Evolutionary conservation across 768 basidiomycete species (phyloP).

Genomic region (Tylopilus sp.): DNA sequence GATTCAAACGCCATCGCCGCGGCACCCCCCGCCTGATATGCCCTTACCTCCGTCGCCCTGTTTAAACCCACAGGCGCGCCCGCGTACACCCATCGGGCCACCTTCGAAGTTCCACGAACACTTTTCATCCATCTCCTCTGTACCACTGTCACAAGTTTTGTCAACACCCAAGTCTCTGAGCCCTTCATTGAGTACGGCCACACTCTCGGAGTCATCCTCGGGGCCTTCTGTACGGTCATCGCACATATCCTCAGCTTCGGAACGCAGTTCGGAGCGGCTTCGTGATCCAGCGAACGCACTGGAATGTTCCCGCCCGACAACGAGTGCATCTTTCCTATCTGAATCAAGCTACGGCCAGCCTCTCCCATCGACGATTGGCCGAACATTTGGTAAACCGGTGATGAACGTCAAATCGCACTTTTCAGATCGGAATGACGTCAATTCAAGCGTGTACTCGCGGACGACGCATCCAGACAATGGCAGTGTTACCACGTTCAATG

Average conservation of each 20-base stretch:
- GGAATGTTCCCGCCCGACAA: conserved; percentile 19
- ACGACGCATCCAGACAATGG: conserved; percentile 14
- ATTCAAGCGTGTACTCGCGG: conserved; percentile 17
- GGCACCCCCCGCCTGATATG: conserved; percentile 26
- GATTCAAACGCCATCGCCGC: conserved; percentile 29
- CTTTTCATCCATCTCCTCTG: conserved; percentile 28
- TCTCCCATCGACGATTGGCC: conserved; percentile 1
- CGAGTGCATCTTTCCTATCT: conserved; percentile 18
- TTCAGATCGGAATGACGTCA: conserved; percentile 19
- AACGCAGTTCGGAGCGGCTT: conserved; percentile 10
- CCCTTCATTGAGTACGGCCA: conserved; percentile 18
- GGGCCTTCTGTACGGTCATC: conserved; percentile 28
- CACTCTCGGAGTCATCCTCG: conserved; percentile 30
- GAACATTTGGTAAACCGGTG: neutral
- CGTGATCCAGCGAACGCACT: conserved; percentile 7
- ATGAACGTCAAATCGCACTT: conserved; percentile 14
- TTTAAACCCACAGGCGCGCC: neutral
- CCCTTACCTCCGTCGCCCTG: conserved; percentile 29
- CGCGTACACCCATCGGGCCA: conserved; percentile 11
- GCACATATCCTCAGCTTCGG: conserved; percentile 17
- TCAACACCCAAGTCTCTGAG: conserved; percentile 9
- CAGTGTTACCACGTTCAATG: conserved; percentile 21
- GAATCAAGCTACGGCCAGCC: conserved; percentile 22
- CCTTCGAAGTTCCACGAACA: conserved; percentile 34
- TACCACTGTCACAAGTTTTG: conserved; percentile 13